These are phyloP conservation scores for Anacardium occidentale DNA, from an alignment of 345 rosid species.

Conservation along the genomic window DNA sequence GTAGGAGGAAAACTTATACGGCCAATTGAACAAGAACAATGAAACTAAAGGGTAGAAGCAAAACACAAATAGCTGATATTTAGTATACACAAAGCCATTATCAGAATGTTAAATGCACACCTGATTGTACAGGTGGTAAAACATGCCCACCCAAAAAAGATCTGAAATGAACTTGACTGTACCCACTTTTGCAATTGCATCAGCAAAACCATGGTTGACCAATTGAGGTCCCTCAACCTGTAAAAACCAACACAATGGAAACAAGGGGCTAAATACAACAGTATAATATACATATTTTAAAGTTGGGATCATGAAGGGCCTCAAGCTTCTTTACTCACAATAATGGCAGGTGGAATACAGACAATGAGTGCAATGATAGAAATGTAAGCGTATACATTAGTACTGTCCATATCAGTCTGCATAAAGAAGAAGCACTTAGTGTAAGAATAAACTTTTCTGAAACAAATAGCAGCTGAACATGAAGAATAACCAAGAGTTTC, in stretches of 20 bases:
- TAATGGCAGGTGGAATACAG: constrained; percentile 88
- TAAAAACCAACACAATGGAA: constrained; percentile 9
- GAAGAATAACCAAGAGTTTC: not conserved
- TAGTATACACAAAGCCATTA: not conserved
- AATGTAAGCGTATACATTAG: constrained; percentile 89
- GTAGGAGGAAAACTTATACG: not conserved
- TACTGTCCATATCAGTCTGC: constrained; percentile 99
- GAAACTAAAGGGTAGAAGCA: not conserved
- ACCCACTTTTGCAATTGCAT: constrained; percentile 89
- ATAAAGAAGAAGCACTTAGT: constrained; percentile 10
- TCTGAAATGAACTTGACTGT: constrained; percentile 76
- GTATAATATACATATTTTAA: not conserved
- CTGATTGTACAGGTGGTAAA: constrained; percentile 98
- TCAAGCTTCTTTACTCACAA: constrained; percentile 48
- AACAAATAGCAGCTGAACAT: not conserved
- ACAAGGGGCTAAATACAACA: not conserved
- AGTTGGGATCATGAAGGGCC: not conserved
- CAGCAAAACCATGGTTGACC: constrained; percentile 65
- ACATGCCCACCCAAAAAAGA: constrained; percentile 99
- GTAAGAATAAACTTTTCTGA: not conserved
- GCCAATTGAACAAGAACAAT: not conserved
- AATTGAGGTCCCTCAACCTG: constrained; percentile 94
- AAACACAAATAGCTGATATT: not conserved
- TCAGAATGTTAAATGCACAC: constrained; percentile 28
- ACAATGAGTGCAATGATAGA: constrained; percentile 89